Evolutionary conservation across 108 stramenopile genomes (phyloP).

Genomic region (Ochromonas danica): DNA sequence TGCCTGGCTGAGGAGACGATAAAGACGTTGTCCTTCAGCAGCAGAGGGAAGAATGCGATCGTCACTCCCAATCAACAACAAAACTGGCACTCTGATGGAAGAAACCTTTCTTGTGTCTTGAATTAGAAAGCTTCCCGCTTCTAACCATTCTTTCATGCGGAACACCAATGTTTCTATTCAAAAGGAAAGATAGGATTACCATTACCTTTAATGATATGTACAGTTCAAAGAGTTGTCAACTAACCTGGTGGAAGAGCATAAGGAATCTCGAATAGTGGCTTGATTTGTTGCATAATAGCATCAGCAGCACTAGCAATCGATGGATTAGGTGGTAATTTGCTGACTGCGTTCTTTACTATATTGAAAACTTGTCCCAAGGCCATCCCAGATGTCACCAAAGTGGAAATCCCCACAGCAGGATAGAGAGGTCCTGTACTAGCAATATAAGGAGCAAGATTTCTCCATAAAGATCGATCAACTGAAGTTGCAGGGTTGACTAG

Average conservation of each 20-base stretch:
- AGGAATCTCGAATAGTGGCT: too few relatives aligned
- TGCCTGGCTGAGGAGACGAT: not conserved
- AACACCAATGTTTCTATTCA: not conserved
- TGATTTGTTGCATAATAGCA: too few relatives aligned
- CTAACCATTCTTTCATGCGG: not conserved
- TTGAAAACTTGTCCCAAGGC: not conserved
- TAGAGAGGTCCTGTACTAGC: not conserved
- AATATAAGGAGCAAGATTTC: slow-evolving; percentile 61
- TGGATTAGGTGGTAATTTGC: too few relatives aligned
- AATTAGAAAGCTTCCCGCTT: not conserved
- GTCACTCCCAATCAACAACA: not conserved
- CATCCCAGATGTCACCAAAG: not conserved
- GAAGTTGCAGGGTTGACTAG: slow-evolving; percentile 84
- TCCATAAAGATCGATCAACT: slow-evolving; percentile 74
- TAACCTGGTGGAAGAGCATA: too few relatives aligned
- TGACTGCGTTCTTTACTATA: not conserved
- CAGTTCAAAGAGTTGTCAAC: too few relatives aligned
- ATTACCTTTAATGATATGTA: too few relatives aligned
- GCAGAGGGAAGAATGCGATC: not conserved
- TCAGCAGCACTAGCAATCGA: too few relatives aligned
- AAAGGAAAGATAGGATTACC: too few relatives aligned
- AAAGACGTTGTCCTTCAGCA: not conserved
- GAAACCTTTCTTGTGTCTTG: not conserved
- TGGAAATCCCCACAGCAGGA: not conserved
- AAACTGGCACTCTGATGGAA: not conserved